These are phyloP conservation scores for Aquanectria penicillioides DNA, from an alignment of 2,329 filamentous ascomycete species.

Conservation along the genomic window DNA sequence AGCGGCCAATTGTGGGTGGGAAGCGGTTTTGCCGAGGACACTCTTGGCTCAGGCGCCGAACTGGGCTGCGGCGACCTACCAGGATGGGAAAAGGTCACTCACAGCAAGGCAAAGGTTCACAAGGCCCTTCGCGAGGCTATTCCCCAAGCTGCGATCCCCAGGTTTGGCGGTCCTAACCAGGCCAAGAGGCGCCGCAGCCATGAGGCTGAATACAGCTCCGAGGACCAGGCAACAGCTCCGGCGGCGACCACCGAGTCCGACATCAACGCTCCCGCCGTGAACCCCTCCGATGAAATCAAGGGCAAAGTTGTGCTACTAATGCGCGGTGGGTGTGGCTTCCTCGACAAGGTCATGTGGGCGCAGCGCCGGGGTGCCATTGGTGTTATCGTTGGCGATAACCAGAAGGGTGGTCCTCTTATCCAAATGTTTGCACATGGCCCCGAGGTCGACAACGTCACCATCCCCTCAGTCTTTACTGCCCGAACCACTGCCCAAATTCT, in stretches of 20 bases:
- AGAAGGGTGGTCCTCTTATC: slow-evolving; percentile 86
- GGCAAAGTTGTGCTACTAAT: slow-evolving; percentile 94
- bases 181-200: slow-evolving; percentile 22
- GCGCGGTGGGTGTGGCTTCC: slow-evolving; percentile 92
- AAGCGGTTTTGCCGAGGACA: slow-evolving; percentile 88
- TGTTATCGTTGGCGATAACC: slow-evolving; percentile 93
- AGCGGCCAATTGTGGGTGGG: slow-evolving; percentile 95
- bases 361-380: slow-evolving; percentile 89
- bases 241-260: slow-evolving; percentile 61
- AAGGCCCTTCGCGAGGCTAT: slow-evolving; percentile 47
- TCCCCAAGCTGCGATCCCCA: slow-evolving; percentile 32
- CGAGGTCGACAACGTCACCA: slow-evolving; percentile 87
- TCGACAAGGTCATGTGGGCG: slow-evolving; percentile 98
- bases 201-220: not conserved
- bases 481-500: slow-evolving; percentile 93
- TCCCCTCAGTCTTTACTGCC: slow-evolving; percentile 94
- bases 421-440: slow-evolving; percentile 99
- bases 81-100: slow-evolving; percentile 77
- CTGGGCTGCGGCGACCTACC: slow-evolving; percentile 95
- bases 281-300: slow-evolving; percentile 90
- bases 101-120: slow-evolving; percentile 56
- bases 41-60: slow-evolving; percentile 76
- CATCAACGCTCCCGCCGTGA: slow-evolving; percentile 82
- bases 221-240: not conserved
- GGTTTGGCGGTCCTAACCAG: slow-evolving; percentile 19